phyloP scores from a whole-genome alignment of 768 basidiomycete genomes.

The Dioszegia hungarica region DNA sequence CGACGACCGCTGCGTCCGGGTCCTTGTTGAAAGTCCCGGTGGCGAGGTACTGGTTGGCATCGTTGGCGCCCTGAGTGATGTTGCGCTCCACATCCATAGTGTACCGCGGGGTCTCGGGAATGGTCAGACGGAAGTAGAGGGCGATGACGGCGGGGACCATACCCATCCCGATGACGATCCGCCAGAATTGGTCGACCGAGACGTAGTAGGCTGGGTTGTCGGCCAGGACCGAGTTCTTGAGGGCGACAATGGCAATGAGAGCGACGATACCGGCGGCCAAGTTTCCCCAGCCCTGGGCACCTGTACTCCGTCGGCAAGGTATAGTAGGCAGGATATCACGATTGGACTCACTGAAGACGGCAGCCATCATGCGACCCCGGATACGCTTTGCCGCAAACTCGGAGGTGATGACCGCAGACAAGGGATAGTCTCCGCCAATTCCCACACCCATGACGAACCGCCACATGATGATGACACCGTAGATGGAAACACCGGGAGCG shows the following conservation, averaged over 20 bases:
- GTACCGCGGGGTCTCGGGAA: constrained; percentile 82
- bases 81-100: constrained; percentile 92
- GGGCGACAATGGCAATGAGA: constrained; percentile 62
- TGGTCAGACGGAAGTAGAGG: constrained; percentile 87
- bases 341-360: constrained; percentile 86
- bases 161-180: constrained; percentile 80
- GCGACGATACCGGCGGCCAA: constrained; percentile 67
- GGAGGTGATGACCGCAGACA: constrained; percentile 75
- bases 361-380: constrained; percentile 82
- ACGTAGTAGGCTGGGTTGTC: constrained; percentile 49
- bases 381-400: constrained; percentile 75
- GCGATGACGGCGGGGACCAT: constrained; percentile 74
- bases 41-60: constrained; percentile 66
- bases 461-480: constrained; percentile 77
- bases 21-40: constrained; percentile 54
- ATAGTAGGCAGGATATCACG: too few relatives aligned
- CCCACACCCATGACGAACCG: constrained; percentile 75
- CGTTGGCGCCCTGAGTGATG: constrained; percentile 65
- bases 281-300: constrained; percentile 81
- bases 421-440: constrained; percentile 84
- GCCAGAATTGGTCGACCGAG: constrained; percentile 74
- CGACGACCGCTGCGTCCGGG: constrained; percentile 56
- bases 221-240: constrained; percentile 60
- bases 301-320: too few relatives aligned
- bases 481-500: constrained; percentile 63